phyloP scores from a whole-genome alignment of 257 asterid species.

The Lavandula angustifolia region DNA sequence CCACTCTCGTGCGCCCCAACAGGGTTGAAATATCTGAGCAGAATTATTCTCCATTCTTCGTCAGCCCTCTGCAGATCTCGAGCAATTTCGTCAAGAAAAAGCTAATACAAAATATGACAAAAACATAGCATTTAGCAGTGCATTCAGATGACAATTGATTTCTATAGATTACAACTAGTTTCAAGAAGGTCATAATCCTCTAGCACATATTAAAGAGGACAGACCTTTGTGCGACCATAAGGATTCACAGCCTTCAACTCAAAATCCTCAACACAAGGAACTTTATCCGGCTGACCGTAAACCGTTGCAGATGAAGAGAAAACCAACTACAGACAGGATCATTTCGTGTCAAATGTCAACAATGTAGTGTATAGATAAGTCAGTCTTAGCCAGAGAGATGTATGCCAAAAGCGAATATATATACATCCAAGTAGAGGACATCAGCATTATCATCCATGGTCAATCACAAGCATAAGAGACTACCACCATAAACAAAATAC shows the following conservation, averaged over 20 bases:
- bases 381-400: background rate
- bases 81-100: constrained; percentile 87
- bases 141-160: constrained; percentile 4
- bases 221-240: constrained; percentile 94
- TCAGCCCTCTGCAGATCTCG: constrained; percentile 76
- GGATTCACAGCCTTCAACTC: constrained; percentile 93
- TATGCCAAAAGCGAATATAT: background rate
- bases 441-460: too few relatives aligned
- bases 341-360: constrained; percentile 7
- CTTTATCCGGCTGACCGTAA: constrained; percentile 86
- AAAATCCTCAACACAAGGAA: constrained; percentile 85
- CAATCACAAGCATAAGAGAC: too few relatives aligned
- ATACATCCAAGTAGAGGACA: background rate
- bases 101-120: constrained; percentile 40
- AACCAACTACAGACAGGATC: constrained; percentile 61
- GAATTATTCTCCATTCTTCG: constrained; percentile 73
- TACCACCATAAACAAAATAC: too few relatives aligned
- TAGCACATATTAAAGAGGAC: background rate
- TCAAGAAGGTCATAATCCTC: background rate
- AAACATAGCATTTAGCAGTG: background rate
- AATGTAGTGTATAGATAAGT: background rate
- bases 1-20: constrained; percentile 98
- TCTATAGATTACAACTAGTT: background rate
- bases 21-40: constrained; percentile 91
- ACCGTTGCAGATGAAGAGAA: constrained; percentile 98